Conservation (phyloP, 176 grass and related monocot genomes). For the Avena eriantha region DNA sequence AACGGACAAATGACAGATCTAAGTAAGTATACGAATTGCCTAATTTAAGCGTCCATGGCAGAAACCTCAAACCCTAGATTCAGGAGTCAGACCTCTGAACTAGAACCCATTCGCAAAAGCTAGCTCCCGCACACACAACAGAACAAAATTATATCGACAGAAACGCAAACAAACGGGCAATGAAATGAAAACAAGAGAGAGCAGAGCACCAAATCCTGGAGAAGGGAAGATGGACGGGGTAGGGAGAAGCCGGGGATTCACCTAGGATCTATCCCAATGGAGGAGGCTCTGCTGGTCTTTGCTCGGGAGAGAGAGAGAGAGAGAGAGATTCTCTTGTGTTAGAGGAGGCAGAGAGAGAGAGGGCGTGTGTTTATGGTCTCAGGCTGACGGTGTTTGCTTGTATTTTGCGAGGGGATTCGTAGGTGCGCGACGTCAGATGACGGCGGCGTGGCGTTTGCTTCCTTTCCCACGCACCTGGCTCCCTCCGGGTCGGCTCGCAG, state of each 20-base stretch:
- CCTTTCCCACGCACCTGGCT: slow-evolving; percentile 20
- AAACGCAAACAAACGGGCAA: not conserved
- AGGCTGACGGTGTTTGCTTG: not conserved
- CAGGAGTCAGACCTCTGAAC: not conserved
- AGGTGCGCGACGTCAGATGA: slow-evolving; percentile 32
- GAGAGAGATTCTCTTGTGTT: slow-evolving; percentile 26
- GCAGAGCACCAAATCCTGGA: slow-evolving; percentile 9
- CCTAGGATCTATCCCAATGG: slow-evolving; percentile 38
- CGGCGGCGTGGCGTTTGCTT: slow-evolving; percentile 5
- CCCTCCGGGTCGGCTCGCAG: not conserved
- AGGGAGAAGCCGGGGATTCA: slow-evolving; percentile 29
- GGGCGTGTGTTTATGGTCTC: slow-evolving; percentile 7
- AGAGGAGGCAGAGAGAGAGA: not conserved
- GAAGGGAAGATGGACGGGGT: not conserved
- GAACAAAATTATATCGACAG: not conserved
- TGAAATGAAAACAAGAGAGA: not conserved
- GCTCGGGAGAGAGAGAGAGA: not conserved
- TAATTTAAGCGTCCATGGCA: not conserved
- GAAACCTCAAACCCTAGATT: slow-evolving; percentile 8
- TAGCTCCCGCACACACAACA: not conserved
- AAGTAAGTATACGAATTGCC: not conserved
- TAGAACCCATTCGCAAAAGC: not conserved
- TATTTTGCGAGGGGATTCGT: not conserved
- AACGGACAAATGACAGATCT: slow-evolving; percentile 35
- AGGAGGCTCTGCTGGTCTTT: not conserved